These are phyloP conservation scores for Penicillium sp. DNA, from an alignment of 2,329 filamentous ascomycete species.

Conservation along the genomic window DNA sequence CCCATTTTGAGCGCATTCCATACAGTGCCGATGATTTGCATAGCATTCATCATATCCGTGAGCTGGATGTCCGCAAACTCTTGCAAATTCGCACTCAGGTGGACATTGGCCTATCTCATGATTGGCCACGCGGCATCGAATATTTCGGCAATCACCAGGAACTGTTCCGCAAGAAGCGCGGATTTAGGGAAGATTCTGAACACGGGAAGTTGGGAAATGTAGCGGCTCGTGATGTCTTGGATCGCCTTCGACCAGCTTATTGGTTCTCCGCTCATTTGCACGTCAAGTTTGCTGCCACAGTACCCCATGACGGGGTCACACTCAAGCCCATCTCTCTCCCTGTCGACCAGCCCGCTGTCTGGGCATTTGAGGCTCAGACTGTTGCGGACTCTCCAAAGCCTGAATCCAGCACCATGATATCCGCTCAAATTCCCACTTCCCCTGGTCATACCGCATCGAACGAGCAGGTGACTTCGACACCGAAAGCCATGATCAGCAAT, in stretches of 20 bases:
- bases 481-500: not conserved
- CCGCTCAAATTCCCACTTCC: not conserved
- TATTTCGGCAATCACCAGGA: conserved; percentile 69
- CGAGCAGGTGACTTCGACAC: not conserved
- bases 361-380: conserved; percentile 8
- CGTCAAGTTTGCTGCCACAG: conserved; percentile 74
- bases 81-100: conserved; percentile 83
- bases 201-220: conserved; percentile 76
- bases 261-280: conserved; percentile 97
- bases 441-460: not conserved
- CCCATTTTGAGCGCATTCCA: conserved; percentile 83
- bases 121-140: conserved; percentile 89
- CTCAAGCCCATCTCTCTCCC: conserved; percentile 2
- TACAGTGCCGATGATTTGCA: conserved; percentile 77
- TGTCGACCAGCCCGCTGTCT: conserved; percentile 12
- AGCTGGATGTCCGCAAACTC: conserved; percentile 88
- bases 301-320: conserved; percentile 49
- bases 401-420: not conserved
- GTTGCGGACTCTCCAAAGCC: not conserved
- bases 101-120: conserved; percentile 89
- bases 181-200: conserved; percentile 75
- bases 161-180: conserved; percentile 73
- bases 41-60: conserved; percentile 85
- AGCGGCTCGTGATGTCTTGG: conserved; percentile 78
- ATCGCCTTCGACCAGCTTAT: conserved; percentile 76